Evolutionary conservation across 257 asterid genomes (phyloP), one percentile per base, ranked within the genome.

Genomic region (Rhazya stricta): DNA sequence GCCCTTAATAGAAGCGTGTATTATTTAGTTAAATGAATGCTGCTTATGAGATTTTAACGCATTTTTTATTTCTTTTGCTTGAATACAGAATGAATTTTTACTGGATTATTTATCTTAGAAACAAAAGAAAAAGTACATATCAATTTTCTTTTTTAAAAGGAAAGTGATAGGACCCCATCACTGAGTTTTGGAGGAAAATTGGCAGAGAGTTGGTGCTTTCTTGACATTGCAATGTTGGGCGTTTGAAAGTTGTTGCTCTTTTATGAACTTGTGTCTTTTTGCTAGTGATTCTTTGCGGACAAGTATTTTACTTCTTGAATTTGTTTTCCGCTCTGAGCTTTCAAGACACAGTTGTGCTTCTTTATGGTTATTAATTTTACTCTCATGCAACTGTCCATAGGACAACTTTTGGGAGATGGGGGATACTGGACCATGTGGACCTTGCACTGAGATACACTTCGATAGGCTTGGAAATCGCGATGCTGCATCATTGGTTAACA

Each of bases 401-500:
- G 99, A 95, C 86, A 92, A 95, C 65, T 95, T 95, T 76, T 95
- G 99, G 99, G 99, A 95, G 85, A 95, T 95, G 99, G 99, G 99
- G 68, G 99, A 95, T 85, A 89, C 99, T 19, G 99, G 99, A 57
- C 99, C 99, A 9, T 95, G 99, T 73, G 99, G 99, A 60, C 99
- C 99, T 70, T 95, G 98, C 84, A 89, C 99, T 1, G 99, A 95
- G 84, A 86, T 95, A 75, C 99, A 95, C 80, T 95, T 87, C 69
- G 99, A 95, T 79, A 86, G 99, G 83, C 90, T 95, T 57, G 99
- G 99, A 30, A 88, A 87, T 76, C 98, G 99, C 10, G 94, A 95
- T 89, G 98, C 90, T 72, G 90, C 96, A 19, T 79, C 94, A 8
- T 69, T 86, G 62, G 99, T 95, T 78, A 95, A 95, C 82, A 83